phyloP scores from a whole-genome alignment of 2,329 filamentous ascomycete genomes.

The Exophiala bonariae region DNA sequence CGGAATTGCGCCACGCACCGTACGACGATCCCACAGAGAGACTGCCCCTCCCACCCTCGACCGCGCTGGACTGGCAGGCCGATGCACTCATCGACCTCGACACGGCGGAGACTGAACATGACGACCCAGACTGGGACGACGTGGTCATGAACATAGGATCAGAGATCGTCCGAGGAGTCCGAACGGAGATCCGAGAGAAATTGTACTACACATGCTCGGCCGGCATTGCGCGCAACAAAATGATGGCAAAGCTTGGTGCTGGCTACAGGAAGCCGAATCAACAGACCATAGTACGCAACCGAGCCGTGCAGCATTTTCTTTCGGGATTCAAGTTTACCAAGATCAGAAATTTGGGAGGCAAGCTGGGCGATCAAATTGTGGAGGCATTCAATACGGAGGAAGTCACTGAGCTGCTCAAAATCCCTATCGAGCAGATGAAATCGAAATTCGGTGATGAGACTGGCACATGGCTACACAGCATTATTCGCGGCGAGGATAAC shows the following conservation, averaged over 20 bases:
- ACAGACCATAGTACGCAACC: conserved; percentile 89
- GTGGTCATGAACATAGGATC: conserved; percentile 82
- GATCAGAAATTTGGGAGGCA: conserved; percentile 91
- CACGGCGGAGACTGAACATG: conserved; percentile 67
- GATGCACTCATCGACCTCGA: conserved; percentile 82
- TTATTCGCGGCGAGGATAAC: conserved; percentile 79
- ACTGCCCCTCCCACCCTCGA: conserved; percentile 71
- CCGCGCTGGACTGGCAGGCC: conserved; percentile 77
- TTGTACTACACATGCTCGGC: conserved; percentile 90
- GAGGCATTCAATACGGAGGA: conserved; percentile 78
- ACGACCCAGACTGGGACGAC: conserved; percentile 96
- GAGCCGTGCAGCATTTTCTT: conserved; percentile 77
- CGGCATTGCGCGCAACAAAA: conserved; percentile 87
- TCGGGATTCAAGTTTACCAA: conserved; percentile 89
- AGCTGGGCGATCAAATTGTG: conserved; percentile 83
- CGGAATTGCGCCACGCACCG: conserved; percentile 68
- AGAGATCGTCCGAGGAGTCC: conserved; percentile 79
- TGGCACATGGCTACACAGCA: conserved; percentile 80
- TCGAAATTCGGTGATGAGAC: conserved; percentile 79
- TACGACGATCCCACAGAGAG: conserved; percentile 71
- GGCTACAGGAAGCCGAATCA: conserved; percentile 90
- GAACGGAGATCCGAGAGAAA: conserved; percentile 65
- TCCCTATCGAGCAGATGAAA: conserved; percentile 75
- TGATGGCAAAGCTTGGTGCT: conserved; percentile 91
- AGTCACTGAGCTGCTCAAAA: conserved; percentile 70